A percentile compares a stretch with the other conserved stretches of the same genome.
Conservation (phyloP, 2,329 filamentous ascomycete genomes). For the Fusarium sp. region DNA sequence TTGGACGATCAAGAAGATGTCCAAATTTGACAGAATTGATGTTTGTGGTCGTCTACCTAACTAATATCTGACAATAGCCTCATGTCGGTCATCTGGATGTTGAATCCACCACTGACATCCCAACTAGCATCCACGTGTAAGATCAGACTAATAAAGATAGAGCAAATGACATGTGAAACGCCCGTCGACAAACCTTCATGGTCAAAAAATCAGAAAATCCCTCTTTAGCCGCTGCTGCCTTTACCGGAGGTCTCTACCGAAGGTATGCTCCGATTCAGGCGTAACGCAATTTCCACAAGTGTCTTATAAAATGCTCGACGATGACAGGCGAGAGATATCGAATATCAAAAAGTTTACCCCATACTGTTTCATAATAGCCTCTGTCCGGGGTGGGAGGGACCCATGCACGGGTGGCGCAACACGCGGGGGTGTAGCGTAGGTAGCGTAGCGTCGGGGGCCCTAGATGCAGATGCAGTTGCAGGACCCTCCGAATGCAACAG, state of each 20-base stretch:
- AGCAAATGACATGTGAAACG: not conserved
- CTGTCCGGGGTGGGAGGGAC: constrained; percentile 13
- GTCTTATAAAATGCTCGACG: constrained; percentile 26
- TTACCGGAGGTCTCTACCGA: constrained; percentile 8
- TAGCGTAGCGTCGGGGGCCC: not conserved
- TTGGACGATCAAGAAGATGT: no score
- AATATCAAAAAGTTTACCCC: constrained; percentile 41
- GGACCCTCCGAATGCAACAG: constrained; percentile 18
- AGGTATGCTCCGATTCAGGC: constrained; percentile 1
- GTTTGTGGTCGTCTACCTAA: not conserved
- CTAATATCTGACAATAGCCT: constrained; percentile 4
- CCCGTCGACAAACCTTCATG: not conserved
- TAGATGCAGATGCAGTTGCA: not conserved
- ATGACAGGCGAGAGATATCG: constrained; percentile 45
- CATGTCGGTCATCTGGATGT: not conserved
- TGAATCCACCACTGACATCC: constrained; percentile 15
- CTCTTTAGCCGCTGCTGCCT: constrained; percentile 9
- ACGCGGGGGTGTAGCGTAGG: not conserved
- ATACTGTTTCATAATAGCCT: constrained; percentile 48
- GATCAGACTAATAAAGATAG: not conserved
- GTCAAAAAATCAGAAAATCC: constrained; percentile 5
- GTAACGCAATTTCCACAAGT: not conserved
- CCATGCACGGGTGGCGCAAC: constrained; percentile 23
- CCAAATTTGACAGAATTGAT: no score
- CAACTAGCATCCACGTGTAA: not conserved